Evolutionary conservation across 768 basidiomycete genomes (phyloP), one percentile per base, ranked within the genome.

Genomic region (Boletus subparvulus): DNA sequence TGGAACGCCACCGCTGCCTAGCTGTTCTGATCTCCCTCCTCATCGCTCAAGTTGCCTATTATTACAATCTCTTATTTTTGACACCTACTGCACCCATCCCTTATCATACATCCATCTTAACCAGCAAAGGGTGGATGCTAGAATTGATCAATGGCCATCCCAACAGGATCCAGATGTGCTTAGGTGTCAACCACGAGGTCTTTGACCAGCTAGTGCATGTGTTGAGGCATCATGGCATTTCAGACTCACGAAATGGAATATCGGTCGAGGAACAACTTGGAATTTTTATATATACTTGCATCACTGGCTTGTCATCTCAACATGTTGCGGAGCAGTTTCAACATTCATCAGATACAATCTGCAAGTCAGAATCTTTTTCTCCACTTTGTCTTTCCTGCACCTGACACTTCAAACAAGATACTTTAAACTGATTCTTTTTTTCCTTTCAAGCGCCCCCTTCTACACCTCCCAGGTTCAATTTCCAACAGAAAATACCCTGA

Each of bases 101-200:
- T n/a, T n/a, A n/a, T 28, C 68, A 69, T 26, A 69, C 61, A 1
- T 69, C 68, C 19, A 53, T 53, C 32, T 57, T 71, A 6, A 58
- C 63, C 0, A 65, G 69, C 6, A 30, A 61, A 33, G 60, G 30
- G 5, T 71, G 66, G 64, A 55, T 70, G 0, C 14, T 51, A 1
- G 66, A 70, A 33, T 55, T 70, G 3, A 46, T 67, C 10, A 19
- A 36, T 44, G 66, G 68, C 6, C 64, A 70, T 56, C 39, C 39
- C 3, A 3, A 58, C 50, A 13, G 39, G 32, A 65, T 11, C 48
- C 47, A 68, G 6, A 47, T 68, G 19, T 36, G 45, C 12, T 17
- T 58, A 7, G 39, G n/a, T n/a, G 39, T 40, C 8, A 17, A 7
- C 6, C 39, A 40, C 6, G 55, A 69, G 58, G 64, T 69, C 12